Evolutionary conservation across 768 basidiomycete species (phyloP).

Genomic region (Trametes sanguinea): DNA sequence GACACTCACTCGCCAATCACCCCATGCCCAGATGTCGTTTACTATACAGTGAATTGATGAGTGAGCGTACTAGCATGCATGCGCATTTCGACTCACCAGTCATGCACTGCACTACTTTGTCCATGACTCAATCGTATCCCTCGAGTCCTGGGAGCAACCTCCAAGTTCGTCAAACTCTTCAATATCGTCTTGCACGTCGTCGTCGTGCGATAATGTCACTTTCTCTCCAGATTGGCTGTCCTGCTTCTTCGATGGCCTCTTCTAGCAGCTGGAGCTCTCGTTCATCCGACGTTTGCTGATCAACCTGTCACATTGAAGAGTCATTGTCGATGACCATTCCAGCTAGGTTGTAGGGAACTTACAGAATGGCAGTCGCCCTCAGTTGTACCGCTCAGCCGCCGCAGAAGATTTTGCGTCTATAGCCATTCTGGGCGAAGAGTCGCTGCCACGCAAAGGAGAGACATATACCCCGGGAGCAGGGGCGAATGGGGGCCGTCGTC

Average conservation of each 20-base stretch:
- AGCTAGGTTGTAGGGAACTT: no score
- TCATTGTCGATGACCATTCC: no score
- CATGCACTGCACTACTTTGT: neutral
- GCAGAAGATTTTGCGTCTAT: neutral
- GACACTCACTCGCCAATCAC: no score
- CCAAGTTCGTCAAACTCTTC: conserved; percentile 5
- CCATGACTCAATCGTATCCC: conserved; percentile 45
- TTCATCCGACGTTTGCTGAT: no score
- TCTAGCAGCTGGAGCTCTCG: neutral
- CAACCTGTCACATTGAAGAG: no score
- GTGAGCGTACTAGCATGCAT: neutral
- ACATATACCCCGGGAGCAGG: conserved; percentile 33
- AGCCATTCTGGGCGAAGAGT: no score
- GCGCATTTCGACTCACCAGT: neutral
- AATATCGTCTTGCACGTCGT: neutral
- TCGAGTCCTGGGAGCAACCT: conserved; percentile 23
- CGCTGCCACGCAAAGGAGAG: conserved; percentile 16
- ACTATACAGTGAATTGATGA: no score
- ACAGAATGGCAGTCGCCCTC: no score
- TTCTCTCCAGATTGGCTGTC: no score
- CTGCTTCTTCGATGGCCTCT: neutral
- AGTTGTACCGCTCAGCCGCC: no score
- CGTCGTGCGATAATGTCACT: neutral
- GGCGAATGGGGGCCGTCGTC: conserved; percentile 18
- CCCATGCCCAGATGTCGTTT: no score